Base-by-base conservation (phyloP, 106 monocot genomes). In the Dendrobium catenatum region DNA sequence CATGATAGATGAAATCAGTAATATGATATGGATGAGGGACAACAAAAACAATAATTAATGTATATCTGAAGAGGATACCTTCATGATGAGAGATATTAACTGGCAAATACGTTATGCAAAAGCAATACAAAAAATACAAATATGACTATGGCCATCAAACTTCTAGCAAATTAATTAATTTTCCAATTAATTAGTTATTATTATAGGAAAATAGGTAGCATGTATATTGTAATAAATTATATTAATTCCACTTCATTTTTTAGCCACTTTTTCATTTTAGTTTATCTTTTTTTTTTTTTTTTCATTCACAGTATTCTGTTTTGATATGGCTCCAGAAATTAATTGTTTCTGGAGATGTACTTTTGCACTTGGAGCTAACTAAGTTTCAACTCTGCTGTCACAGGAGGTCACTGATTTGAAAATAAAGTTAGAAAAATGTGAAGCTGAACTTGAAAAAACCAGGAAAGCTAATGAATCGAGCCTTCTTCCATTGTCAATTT, bases 401-500 rank as follows among this genome's bases (percentile, higher is more conserved):
- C 73, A 93, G 93, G 90, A 89, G 83, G 79, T 78, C 73, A 61
- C 72, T 16, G 82, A 85, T 59, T 68, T 93, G 77, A 99, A 87
- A 81, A 87, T 90, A 59, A 95, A 93, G 37, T 82, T 95, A 61
- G 91, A 88, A 48, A 88, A 89, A 54, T 90, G 86, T 84, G 93
- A 95, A 90, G 43, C 78, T 83, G 99, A 99, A 79, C 81, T 99
- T 79, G 93, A 99, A 78, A 99, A 88, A 33, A 46, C 88, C 54
- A 95, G 93, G 82, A 93, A 86, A 83, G 68, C 83, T 19, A 85
- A 72, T 86, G 95, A 99, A 79, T 79, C 79, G 19, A 89, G 86
- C 67, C 80, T 93, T 79, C 42, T 89, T 46, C 87, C 91, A 4
- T 42, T 87, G 47, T 79, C 84, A 42, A 84, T 82, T 66, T 68